Base-by-base conservation (phyloP, 148 eudicot genomes). In the Rhododendron mucronatum region DNA sequence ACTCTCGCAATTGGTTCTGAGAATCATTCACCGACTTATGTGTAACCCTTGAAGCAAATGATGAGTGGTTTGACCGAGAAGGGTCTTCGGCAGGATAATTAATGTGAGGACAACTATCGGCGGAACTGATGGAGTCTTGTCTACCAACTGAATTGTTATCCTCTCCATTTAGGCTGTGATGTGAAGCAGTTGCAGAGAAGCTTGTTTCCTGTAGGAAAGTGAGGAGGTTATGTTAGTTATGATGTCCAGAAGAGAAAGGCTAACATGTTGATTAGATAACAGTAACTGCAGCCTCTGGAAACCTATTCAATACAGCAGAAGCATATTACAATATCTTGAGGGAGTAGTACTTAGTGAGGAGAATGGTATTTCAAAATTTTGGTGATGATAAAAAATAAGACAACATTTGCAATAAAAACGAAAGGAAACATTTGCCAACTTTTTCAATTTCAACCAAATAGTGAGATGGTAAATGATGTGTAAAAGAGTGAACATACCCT, bases 111-210 rank as follows among this genome's bases (percentile, higher is more conserved):
- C 85, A 86, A 84, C 93, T 88, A 57, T 83, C 88, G 28, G 85
- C 87, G 45, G 93, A 91, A 28, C 87, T 90, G 84, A 71, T 84
- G 35, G 91, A 89, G 79, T 91, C 91, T 81, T 84, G 92, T 85
- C 91, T 87, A 79, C 87, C 90, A 39, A 83, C 86, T 47, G 71
- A 87, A 75, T 84, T 86, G 80, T 87, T 80, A 74, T 82, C 88
- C 84, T 76, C 85, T 44, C 88, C 92, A 59, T 55, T 44, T 33
- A 83, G 85, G 88, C 97, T 93, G 53, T 82, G 86, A 48, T 87
- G 91, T 63, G 93, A 91, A 83, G 89, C 90, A 55, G 91, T 88
- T 81, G 90, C 91, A 18, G 97, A 93, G 86, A 91, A 89, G 84
- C 94, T 92, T 30, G 91, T 91, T 26, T 92, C 93, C 97, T 94